A percentile compares a stretch with the other conserved stretches of the same genome.
These are phyloP conservation scores for Coemansia sp. DNA, from an alignment of 192 early-diverging fungal species.

Conservation along the genomic window DNA sequence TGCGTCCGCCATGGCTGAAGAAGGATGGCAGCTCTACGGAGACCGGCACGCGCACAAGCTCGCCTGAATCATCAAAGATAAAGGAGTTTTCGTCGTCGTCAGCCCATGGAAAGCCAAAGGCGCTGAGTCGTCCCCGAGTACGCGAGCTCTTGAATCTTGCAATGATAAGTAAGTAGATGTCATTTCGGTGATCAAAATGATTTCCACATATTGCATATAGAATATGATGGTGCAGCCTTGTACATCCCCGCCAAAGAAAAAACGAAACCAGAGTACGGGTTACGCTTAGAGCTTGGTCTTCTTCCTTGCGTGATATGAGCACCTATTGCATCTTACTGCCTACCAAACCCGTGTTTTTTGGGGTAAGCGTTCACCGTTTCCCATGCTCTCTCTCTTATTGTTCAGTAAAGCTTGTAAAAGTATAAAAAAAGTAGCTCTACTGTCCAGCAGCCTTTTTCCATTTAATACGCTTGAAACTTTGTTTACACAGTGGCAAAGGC, in stretches of 20 bases:
- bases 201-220: background rate
- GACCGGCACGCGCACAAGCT: slow-evolving; percentile 10
- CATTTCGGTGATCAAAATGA: background rate
- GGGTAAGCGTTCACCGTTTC: background rate
- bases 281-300: background rate
- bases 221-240: background rate
- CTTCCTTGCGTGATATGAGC: background rate
- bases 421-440: background rate
- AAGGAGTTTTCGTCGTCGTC: slow-evolving; percentile 34
- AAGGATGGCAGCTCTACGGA: slow-evolving; percentile 24
- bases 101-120: slow-evolving; percentile 33
- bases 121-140: slow-evolving; percentile 44
- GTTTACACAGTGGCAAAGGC: background rate
- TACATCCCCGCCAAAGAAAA: background rate
- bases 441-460: background rate
- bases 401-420: background rate
- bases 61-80: slow-evolving; percentile 43
- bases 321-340: slow-evolving; percentile 27
- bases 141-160: slow-evolving; percentile 50
- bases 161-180: slow-evolving; percentile 52
- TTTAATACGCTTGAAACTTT: no score
- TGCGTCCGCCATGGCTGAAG: slow-evolving; percentile 49
- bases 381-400: slow-evolving; percentile 3
- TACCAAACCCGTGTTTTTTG: slow-evolving; percentile 14
- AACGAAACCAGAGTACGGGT: background rate